A percentile compares a stretch with the other conserved stretches of the same genome.
Evolutionary conservation across 495 filamentous ascomycete species (phyloP).

Genomic region (Neurospora sp.): DNA sequence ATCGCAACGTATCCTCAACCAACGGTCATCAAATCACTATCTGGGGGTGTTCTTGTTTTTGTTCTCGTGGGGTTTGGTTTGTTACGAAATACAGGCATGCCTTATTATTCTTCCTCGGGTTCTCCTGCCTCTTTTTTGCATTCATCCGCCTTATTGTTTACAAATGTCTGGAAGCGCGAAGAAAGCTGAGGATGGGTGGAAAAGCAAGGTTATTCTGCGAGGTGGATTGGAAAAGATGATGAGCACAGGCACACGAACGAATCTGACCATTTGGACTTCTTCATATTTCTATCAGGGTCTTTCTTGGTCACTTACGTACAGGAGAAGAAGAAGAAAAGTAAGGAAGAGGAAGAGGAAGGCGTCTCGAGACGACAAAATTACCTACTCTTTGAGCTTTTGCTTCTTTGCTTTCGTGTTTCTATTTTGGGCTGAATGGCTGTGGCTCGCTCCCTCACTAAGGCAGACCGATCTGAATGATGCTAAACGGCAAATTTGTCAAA

Average conservation of each 20-base stretch:
- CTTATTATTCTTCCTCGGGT: background rate
- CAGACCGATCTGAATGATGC: background rate
- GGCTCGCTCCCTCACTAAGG: background rate
- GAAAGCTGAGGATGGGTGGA: background rate
- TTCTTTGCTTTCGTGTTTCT: background rate
- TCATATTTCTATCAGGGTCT: background rate
- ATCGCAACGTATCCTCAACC: background rate
- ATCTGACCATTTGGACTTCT: background rate
- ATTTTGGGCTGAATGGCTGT: background rate
- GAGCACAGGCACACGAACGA: background rate
- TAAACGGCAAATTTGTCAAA: background rate
- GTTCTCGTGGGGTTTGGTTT: background rate
- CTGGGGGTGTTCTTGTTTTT: background rate
- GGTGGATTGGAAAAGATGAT: background rate
- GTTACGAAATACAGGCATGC: background rate
- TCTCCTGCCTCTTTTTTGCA: constrained; percentile 1
- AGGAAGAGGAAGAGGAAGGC: background rate
- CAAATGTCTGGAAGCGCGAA: background rate
- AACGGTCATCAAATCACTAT: background rate
- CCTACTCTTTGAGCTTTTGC: background rate
- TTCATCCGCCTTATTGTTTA: background rate
- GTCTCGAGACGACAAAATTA: background rate
- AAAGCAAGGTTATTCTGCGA: background rate
- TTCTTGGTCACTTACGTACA: background rate
- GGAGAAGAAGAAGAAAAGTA: background rate